Base-by-base conservation (phyloP, 352 stramenopile genomes). In the Ophiocytium majus region DNA sequence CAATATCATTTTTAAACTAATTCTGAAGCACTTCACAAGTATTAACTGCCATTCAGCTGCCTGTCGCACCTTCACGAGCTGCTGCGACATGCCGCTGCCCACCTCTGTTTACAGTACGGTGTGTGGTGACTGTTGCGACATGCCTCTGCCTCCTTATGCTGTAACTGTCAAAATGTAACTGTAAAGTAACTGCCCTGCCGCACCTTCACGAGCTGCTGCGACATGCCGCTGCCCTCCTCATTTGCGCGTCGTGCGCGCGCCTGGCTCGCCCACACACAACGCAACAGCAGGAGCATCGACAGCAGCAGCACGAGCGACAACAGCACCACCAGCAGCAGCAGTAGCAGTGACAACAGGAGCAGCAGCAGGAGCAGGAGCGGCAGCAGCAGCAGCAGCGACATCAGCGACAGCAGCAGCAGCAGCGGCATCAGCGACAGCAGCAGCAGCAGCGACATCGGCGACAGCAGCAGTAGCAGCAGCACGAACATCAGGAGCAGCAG, bases 151-250 rank as follows among this genome's bases (percentile, higher is more conserved):
- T 57, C 5, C 43, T 14, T 57, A 14, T 57, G 43, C 43, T 14
- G 5, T 57, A 5, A 57, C 5, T 14, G 43, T 14, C 14, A 57
- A 57, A 57, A 5, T 57, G 5, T 57, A 57, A 57, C 5, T 14
- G 43, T 14, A 57, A 57, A 14, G 43, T 14, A 14, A 57, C 5
- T 14, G 43, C 43, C 43, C 14, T 14, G 14, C 43, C 64, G 10
- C 17, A 76, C 64, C 64, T 76, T 76, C 5, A 76, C 17, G 34
- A 76, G 64, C 64, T 76, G 64, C 31, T 76, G 31, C 5, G 64
- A 37, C 31, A 37, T 37, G 34, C 31, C 64, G 34, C 5, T 17
- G 17, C 31, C 64, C 64, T 76, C 64, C 34, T 76, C 64, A 17
- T 17, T 17, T 5, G 64, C 64, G 31, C 64, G 31, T 17, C 64